Base-by-base conservation (phyloP, 768 basidiomycete species). In the Boletus subcaerulescens region DNA sequence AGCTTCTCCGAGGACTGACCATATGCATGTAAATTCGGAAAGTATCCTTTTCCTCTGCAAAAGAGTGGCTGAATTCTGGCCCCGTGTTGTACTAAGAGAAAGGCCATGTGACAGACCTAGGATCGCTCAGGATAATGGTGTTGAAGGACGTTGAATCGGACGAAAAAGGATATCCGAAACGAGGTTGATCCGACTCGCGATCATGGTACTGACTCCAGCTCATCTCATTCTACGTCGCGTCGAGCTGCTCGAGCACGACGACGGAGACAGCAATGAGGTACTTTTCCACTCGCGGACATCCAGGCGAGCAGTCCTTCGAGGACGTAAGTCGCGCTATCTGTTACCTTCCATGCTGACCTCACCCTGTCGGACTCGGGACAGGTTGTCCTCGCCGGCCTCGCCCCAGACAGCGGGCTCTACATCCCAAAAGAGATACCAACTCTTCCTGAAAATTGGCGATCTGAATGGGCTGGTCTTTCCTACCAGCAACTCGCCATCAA, bases 351-450 rank as follows among this genome's bases (percentile, higher is more conserved):
- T 44, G 36, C 55, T 29, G 1, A 29, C 13, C 36, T 45, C 41
- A 50, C 5, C 45, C 51, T 10, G 18, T 15, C 14, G 13, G 3
- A 2, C 8, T 5, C 15, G 39, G 33, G 33, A 24, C n/a, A 99
- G 96, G 89, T 94, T 13, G 96, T 99, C 55, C 83, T 99, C 29
- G 86, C 91, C 15, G 97, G 97, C 57, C 87, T 99, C 42, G 95
- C 95, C 18, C 93, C 95, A 18, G 86, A 98, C 62, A 93, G 95
- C 58, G 96, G 97, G 33, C 81, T 99, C 38, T 98, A 96, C 76
- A 97, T 99, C 65, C 97, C 97, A 8, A 83, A 84, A 61, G 68
- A 75, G 60, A 91, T 98, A 52, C 97, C 97, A 11, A 64, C 78
- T 10, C 82, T 98, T 4, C 97, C 97, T 6, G 52, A 70, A 39